Percentiles rank a stretch among this genome's conserved stretches.
Conservation (phyloP, 495 filamentous ascomycete species). For the Aspergillus indologenus region DNA sequence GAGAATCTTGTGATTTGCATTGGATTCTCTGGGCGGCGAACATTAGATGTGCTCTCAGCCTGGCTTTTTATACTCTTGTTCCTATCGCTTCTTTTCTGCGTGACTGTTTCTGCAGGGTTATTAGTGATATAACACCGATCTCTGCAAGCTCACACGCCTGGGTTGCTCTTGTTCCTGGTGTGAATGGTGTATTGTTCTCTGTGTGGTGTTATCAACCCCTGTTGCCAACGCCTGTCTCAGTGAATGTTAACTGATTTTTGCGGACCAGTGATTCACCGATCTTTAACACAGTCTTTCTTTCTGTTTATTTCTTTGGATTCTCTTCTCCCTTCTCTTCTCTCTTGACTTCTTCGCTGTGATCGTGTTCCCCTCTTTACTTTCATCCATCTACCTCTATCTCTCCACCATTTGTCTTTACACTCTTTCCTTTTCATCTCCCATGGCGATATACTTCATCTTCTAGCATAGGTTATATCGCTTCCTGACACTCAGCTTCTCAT, state of each 20-base stretch:
- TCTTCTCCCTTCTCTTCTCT: constrained; percentile 10
- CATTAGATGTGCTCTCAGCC: not conserved
- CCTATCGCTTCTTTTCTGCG: not conserved
- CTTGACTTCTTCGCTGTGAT: constrained; percentile 3
- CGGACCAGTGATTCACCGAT: constrained; percentile 9
- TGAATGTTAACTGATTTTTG: constrained; percentile 17
- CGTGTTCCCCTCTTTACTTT: constrained; percentile 12
- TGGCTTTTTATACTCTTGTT: not conserved
- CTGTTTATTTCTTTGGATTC: constrained; percentile 9
- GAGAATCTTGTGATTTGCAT: constrained; percentile 2
- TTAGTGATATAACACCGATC: not conserved
- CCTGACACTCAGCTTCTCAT: not conserved
- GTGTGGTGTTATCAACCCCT: constrained; percentile 10
- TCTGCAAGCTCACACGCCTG: not conserved
- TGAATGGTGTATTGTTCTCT: constrained; percentile 6
- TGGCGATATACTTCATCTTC: not conserved
- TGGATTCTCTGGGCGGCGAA: not conserved
- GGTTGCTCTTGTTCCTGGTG: not conserved
- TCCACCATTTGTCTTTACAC: not conserved
- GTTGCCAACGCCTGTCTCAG: constrained; percentile 7
- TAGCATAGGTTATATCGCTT: not conserved
- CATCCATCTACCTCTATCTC: constrained; percentile 8
- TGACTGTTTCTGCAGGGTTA: not conserved
- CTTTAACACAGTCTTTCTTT: constrained; percentile 5
- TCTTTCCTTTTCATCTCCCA: not conserved